Percentiles rank a stretch among this genome's conserved stretches.
These are phyloP conservation scores for Wickerhamiella azymoides DNA, from an alignment of 805 yeast species.

Conservation along the genomic window DNA sequence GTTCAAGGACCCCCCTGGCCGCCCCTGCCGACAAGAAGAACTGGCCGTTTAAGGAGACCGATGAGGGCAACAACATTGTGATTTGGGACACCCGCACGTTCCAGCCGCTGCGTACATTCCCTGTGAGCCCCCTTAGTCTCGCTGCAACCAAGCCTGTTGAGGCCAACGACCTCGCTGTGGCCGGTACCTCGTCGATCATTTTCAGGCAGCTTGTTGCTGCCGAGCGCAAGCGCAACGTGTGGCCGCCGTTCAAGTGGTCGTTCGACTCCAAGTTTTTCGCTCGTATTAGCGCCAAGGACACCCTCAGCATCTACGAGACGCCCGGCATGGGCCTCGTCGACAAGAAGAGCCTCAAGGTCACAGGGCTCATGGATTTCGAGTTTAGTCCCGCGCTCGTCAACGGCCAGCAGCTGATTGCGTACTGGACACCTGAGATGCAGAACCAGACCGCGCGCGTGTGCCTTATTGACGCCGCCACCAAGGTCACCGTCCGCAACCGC, in stretches of 20 bases:
- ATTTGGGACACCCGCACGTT: conserved; percentile 85
- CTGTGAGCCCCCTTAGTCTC: conserved; percentile 38
- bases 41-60: conserved; percentile 75
- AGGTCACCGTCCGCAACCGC: conserved; percentile 72
- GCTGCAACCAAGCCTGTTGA: conserved; percentile 31
- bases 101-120: conserved; percentile 77
- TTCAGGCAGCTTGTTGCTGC: conserved; percentile 5
- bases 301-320: conserved; percentile 79
- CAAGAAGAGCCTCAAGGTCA: conserved; percentile 69
- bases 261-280: conserved; percentile 86
- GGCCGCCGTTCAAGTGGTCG: conserved; percentile 98
- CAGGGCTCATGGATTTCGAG: conserved; percentile 79
- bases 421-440: conserved; percentile 90
- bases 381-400: conserved; percentile 85
- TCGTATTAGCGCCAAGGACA: conserved; percentile 78
- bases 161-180: conserved; percentile 11
- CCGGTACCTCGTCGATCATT: conserved; percentile 6
- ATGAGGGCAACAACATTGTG: conserved; percentile 85
- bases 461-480: conserved; percentile 73
- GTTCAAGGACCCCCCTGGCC: conserved; percentile 71
- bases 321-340: conserved; percentile 68
- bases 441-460: conserved; percentile 94
- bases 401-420: conserved; percentile 56
- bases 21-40: conserved; percentile 48
- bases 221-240: conserved; percentile 55